Percentiles rank a stretch among this genome's conserved stretches.
These are phyloP conservation scores for Paramecium biaurelia DNA, from an alignment of 73 alveolate genomes.

Conservation along the genomic window DNA sequence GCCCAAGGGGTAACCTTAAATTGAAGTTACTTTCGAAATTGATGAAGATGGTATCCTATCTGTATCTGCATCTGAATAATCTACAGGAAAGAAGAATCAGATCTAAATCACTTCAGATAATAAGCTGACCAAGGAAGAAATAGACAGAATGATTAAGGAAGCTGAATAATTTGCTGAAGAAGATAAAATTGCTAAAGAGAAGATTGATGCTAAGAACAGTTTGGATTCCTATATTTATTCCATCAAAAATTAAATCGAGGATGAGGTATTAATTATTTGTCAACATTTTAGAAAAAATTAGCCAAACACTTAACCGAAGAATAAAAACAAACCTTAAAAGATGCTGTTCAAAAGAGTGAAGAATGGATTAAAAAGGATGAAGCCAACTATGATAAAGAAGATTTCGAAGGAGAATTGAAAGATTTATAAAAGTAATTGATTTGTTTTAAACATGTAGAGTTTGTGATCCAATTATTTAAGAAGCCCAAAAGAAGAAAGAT, in stretches of 20 bases:
- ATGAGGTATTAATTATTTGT: conserved; percentile 26
- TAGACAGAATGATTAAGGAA: conserved; percentile 69
- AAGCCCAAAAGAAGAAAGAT: conserved; percentile 11
- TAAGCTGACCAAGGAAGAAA: conserved; percentile 67
- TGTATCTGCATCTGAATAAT: conserved; percentile 88
- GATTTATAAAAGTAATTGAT: conserved; percentile 52
- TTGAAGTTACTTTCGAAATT: conserved; percentile 90
- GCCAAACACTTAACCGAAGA: conserved; percentile 62
- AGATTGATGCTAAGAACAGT: conserved; percentile 70
- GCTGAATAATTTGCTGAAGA: conserved; percentile 69
- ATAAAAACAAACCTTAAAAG: conserved; percentile 66
- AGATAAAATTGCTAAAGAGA: conserved; percentile 73
- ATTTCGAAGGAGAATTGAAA: conserved; percentile 57
- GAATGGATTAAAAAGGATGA: conserved; percentile 74
- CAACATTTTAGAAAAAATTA: conserved; percentile 37
- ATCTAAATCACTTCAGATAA: conserved; percentile 64
- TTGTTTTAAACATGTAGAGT: neutral
- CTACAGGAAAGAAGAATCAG: conserved; percentile 77
- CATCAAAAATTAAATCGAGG: conserved; percentile 64
- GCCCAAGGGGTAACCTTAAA: conserved; percentile 94
- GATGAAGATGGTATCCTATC: conserved; percentile 87
- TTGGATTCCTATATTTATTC: conserved; percentile 69
- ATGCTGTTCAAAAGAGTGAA: conserved; percentile 71
- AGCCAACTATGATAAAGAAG: conserved; percentile 58
- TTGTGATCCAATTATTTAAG: conserved; percentile 38